Conservation (phyloP, 768 basidiomycete species). For the Kwoniella sp. region DNA sequence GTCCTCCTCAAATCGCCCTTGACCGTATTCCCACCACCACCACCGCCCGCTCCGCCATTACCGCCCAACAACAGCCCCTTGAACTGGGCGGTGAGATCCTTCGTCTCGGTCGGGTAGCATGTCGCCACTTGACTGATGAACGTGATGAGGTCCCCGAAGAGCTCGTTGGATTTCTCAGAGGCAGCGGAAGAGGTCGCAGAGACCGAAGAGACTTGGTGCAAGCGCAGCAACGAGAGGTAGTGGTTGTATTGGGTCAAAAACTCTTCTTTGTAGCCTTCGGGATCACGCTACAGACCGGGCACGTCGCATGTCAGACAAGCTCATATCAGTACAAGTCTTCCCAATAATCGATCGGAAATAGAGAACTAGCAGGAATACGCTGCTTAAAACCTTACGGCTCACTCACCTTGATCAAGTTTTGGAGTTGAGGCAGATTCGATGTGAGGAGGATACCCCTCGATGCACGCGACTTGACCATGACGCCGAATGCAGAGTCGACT, state of each 20-base stretch:
- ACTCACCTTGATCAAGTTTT: conserved; percentile 85
- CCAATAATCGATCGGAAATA: neutral
- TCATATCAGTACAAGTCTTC: too few species aligned
- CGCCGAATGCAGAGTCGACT: neutral
- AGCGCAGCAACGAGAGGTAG: conserved; percentile 81
- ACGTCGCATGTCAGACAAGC: neutral
- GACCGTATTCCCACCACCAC: conserved; percentile 36
- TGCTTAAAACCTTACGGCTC: too few species aligned
- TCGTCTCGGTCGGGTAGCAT: conserved; percentile 90
- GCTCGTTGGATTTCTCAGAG: conserved; percentile 69
- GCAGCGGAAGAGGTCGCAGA: conserved; percentile 30
- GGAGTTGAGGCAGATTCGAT: conserved; percentile 88
- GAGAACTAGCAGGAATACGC: too few species aligned
- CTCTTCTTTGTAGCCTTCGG: conserved; percentile 86
- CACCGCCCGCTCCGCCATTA: conserved; percentile 20
- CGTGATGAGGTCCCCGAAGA: conserved; percentile 81
- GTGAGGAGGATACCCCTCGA: conserved; percentile 73
- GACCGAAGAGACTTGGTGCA: conserved; percentile 63
- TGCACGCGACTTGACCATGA: conserved; percentile 43
- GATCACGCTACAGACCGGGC: conserved; percentile 69
- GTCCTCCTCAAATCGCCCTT: conserved; percentile 67
- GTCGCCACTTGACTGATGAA: conserved; percentile 94
- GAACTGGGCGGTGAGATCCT: conserved; percentile 78
- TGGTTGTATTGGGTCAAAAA: conserved; percentile 96
- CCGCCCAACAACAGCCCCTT: conserved; percentile 72